Conservation (phyloP, 2,329 filamentous ascomycete species). For the Dendrostoma leiphaemia region DNA sequence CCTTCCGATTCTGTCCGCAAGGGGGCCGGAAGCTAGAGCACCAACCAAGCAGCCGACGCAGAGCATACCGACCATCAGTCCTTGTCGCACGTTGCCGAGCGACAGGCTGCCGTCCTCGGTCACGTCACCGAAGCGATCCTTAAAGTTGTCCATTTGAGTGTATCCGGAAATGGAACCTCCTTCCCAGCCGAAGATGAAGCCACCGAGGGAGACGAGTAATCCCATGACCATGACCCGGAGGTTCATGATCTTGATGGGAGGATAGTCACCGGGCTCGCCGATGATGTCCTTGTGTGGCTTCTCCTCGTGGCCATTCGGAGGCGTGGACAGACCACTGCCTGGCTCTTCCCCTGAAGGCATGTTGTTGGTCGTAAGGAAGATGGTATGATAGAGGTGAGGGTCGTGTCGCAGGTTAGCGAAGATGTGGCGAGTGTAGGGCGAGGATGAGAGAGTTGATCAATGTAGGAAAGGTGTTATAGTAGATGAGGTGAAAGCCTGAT, state of each 20-base stretch:
- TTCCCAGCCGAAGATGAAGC: slow-evolving; percentile 21
- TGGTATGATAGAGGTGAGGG: slow-evolving; percentile 2
- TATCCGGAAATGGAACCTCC: slow-evolving; percentile 19
- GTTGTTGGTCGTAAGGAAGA: neutral
- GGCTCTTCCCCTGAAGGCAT: slow-evolving; percentile 15
- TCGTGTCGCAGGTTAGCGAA: slow-evolving; percentile 4
- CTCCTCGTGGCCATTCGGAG: slow-evolving; percentile 14
- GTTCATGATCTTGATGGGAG: slow-evolving; percentile 20
- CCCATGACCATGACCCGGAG: slow-evolving; percentile 17
- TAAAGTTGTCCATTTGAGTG: slow-evolving; percentile 19
- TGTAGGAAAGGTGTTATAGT: neutral
- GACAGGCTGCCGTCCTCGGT: neutral
- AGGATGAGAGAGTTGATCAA: neutral
- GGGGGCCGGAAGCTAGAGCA: slow-evolving; percentile 50
- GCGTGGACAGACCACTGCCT: slow-evolving; percentile 16
- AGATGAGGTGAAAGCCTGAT: slow-evolving; percentile 14
- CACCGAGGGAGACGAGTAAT: slow-evolving; percentile 18
- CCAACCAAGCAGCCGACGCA: slow-evolving; percentile 35
- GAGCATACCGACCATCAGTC: slow-evolving; percentile 19
- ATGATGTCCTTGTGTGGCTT: slow-evolving; percentile 2
- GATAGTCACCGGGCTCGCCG: neutral
- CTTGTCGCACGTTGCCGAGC: slow-evolving; percentile 17
- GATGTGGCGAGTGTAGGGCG: too few species aligned
- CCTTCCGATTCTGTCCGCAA: slow-evolving; percentile 57
- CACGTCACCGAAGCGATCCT: slow-evolving; percentile 12